Evolutionary conservation across 1,139 yeast genomes (phyloP).

Genomic region (Wickerhamiella pararugosa): DNA sequence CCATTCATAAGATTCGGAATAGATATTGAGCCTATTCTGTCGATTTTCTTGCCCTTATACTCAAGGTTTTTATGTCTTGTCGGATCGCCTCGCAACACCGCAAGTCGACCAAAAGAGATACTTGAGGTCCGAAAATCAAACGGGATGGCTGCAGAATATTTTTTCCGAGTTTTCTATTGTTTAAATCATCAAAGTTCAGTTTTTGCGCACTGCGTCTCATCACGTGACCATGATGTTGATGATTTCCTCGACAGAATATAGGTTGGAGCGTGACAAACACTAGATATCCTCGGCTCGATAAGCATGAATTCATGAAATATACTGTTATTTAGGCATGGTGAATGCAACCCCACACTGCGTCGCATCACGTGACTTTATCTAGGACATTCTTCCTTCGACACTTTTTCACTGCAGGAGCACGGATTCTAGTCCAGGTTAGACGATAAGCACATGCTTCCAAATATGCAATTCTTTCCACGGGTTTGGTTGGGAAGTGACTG

Average conservation of each 20-base stretch:
- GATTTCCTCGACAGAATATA: neutral
- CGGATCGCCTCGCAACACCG: neutral
- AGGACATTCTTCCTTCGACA: too few species aligned
- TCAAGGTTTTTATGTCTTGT: neutral
- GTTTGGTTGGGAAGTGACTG: too few species aligned
- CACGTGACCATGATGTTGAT: conserved; percentile 1
- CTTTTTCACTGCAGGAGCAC: too few species aligned
- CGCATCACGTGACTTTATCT: neutral
- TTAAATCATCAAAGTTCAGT: neutral
- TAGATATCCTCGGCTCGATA: neutral
- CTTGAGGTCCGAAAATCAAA: too few species aligned
- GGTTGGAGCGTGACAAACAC: neutral
- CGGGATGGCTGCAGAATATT: neutral
- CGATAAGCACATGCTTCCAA: too few species aligned
- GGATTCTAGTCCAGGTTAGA: too few species aligned
- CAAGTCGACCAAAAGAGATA: neutral
- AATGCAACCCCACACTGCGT: neutral
- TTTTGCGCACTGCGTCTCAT: conserved; percentile 4
- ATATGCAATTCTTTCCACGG: too few species aligned
- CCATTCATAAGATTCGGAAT: neutral
- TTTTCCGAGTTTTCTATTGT: neutral
- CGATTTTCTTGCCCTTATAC: neutral
- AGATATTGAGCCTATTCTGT: neutral
- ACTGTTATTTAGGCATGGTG: neutral
- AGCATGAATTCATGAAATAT: neutral